Evolutionary conservation across 192 early-diverging fungal genomes (phyloP).

Genomic region (Paraglomus brasilianum): DNA sequence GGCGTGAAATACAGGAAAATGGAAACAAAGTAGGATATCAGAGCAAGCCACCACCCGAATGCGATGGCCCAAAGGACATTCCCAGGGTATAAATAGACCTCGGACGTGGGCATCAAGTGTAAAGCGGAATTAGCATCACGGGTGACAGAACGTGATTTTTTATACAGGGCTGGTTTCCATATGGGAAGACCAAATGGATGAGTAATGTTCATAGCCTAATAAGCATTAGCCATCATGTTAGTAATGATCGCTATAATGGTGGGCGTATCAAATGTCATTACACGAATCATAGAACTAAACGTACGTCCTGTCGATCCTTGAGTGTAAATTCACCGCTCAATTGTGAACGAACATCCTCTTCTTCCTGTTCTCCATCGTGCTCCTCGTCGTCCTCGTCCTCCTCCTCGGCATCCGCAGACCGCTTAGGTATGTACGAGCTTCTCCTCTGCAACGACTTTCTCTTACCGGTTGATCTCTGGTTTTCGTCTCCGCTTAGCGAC

Average conservation of each 20-base stretch:
- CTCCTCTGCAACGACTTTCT: too few species aligned
- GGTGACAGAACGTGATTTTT: constrained; percentile 85
- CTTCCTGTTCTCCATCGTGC: not conserved
- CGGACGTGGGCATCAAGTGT: constrained; percentile 68
- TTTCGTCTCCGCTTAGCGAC: too few species aligned
- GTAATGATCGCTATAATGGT: not conserved
- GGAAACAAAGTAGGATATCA: constrained; percentile 62
- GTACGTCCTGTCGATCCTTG: constrained; percentile 31
- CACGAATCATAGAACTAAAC: not conserved
- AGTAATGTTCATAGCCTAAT: constrained; percentile 69
- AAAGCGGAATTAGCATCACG: constrained; percentile 77
- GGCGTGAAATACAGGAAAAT: constrained; percentile 58
- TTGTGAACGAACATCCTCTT: not conserved
- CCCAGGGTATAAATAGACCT: constrained; percentile 74
- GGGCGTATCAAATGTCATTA: too few species aligned
- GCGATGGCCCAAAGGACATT: constrained; percentile 86
- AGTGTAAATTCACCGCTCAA: constrained; percentile 18
- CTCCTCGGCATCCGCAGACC: not conserved
- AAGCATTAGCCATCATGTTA: not conserved
- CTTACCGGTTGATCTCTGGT: too few species aligned
- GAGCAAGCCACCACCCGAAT: constrained; percentile 88
- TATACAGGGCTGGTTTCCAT: constrained; percentile 98
- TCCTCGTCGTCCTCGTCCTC: not conserved
- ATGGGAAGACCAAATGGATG: constrained; percentile 94
- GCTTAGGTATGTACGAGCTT: too few species aligned